phyloP scores from a whole-genome alignment of 139 green algal species.

The Chlorella sorokiniana region DNA sequence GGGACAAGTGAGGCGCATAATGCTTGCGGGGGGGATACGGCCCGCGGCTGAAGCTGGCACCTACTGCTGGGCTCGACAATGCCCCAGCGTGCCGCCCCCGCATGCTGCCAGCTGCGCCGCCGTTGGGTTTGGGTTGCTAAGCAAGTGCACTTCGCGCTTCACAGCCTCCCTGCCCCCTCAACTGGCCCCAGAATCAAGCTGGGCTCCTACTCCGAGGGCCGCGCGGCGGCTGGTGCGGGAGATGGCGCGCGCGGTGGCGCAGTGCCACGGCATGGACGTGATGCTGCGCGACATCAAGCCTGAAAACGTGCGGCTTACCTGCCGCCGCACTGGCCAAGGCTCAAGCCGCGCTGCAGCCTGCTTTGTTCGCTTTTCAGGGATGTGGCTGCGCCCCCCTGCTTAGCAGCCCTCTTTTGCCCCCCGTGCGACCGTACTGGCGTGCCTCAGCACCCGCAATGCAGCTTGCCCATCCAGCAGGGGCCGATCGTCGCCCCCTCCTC shows the following conservation, averaged over 20 bases:
- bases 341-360: no score
- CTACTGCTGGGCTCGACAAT: no score
- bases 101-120: no score
- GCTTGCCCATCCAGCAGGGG: neutral
- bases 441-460: no score
- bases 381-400: no score
- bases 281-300: slow-evolving; percentile 81
- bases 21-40: no score
- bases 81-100: no score
- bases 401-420: no score
- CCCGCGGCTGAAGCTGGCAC: no score
- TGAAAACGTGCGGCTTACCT: slow-evolving; percentile 55
- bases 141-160: neutral
- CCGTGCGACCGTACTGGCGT: no score
- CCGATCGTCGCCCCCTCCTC: neutral
- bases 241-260: slow-evolving; percentile 67
- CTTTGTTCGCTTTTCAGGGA: no score
- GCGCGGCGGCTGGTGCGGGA: slow-evolving; percentile 55
- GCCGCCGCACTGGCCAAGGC: neutral
- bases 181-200: slow-evolving; percentile 26
- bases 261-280: slow-evolving; percentile 73
- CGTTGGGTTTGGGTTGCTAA: no score
- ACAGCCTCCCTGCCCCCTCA: neutral
- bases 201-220: slow-evolving; percentile 55
- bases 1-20: slow-evolving; percentile 49